Evolutionary conservation across 768 basidiomycete species (phyloP), one percentile per base, ranked within the genome.

Genomic region (Mycena amicta): DNA sequence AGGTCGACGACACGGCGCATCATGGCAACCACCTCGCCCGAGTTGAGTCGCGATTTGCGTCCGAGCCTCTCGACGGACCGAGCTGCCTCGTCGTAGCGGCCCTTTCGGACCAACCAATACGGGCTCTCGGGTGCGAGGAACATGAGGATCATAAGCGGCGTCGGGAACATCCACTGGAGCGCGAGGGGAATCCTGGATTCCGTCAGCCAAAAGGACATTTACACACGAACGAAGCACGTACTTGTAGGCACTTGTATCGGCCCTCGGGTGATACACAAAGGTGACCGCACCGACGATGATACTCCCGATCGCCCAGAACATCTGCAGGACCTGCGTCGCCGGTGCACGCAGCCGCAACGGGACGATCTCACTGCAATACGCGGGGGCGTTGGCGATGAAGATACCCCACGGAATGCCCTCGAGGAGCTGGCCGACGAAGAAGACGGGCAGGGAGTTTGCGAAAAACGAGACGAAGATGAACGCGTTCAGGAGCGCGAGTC

Each of bases 271-370:
- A 22, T 63, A 63, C 18, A 63, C 62, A 50, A 50, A 63, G 47
- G 62, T 60, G 58, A 63, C 62, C 6, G 58, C 62, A 15, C 62
- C 62, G 52, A 63, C 62, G 50, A 63, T 63, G 55, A 63, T 63
- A 18, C 51, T 53, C 2, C 62, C 62, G 29, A 63, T 28, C 13
- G 62, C 62, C 62, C 62, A 63, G 62, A 63, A 63, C 62, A 63
- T 63, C 37, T 63, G 62, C n/a, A 63, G 58, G 39, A 63, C 29
- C 55, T 63, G 62, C 53, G 62, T 63, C 15, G 57, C 57, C 16
- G 62, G 62, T 1, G 62, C 62, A 16, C 62, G 62, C 26, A 63
- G 52, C 23, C 58, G 62, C 52, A 63, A 15, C 20, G 62, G 62
- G 43, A 63, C 62, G 5, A 63, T 63, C 58, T 63, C 62, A 15